These are phyloP conservation scores for Globisporangium acanthophoron DNA, from an alignment of 352 stramenopile genomes.

Conservation along the genomic window DNA sequence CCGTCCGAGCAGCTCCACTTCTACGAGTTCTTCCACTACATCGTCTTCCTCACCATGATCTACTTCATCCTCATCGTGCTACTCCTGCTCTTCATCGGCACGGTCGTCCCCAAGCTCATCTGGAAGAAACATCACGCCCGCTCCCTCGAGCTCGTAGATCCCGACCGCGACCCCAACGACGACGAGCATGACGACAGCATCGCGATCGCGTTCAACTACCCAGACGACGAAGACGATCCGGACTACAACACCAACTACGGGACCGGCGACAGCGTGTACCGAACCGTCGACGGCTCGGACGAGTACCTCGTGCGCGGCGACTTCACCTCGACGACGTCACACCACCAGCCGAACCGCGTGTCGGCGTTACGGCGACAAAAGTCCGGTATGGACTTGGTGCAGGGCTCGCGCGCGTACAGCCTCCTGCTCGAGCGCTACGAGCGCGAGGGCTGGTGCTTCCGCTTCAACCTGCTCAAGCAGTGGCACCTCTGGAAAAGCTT, in stretches of 20 bases:
- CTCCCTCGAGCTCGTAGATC: constrained; percentile 8
- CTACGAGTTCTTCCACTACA: constrained; percentile 89
- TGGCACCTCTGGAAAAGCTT: constrained; percentile 87
- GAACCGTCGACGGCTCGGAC: constrained; percentile 20
- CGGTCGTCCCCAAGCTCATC: constrained; percentile 73
- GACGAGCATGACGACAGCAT: constrained; percentile 3
- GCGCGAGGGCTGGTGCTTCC: constrained; percentile 75
- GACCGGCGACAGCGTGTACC: constrained; percentile 6
- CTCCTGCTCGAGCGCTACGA: constrained; percentile 73
- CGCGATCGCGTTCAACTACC: constrained; percentile 9
- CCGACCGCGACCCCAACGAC: constrained; percentile 6
- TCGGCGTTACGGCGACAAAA: constrained; percentile 29
- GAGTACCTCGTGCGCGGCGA: constrained; percentile 17
- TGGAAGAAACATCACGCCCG: constrained; percentile 46
- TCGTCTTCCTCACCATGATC: constrained; percentile 87
- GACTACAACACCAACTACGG: constrained; percentile 5
- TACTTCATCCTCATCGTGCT: constrained; percentile 88
- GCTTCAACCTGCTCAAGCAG: constrained; percentile 76
- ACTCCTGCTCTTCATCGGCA: constrained; percentile 77
- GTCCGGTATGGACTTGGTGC: constrained; percentile 75
- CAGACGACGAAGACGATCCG: constrained; percentile 17
- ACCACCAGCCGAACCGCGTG: constrained; percentile 10
- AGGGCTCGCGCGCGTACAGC: constrained; percentile 65
- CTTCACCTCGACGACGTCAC: neutral
- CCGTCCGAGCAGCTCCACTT: constrained; percentile 71